These are phyloP conservation scores for Scleroderma bovista DNA, from an alignment of 768 basidiomycete genomes.

Conservation along the genomic window DNA sequence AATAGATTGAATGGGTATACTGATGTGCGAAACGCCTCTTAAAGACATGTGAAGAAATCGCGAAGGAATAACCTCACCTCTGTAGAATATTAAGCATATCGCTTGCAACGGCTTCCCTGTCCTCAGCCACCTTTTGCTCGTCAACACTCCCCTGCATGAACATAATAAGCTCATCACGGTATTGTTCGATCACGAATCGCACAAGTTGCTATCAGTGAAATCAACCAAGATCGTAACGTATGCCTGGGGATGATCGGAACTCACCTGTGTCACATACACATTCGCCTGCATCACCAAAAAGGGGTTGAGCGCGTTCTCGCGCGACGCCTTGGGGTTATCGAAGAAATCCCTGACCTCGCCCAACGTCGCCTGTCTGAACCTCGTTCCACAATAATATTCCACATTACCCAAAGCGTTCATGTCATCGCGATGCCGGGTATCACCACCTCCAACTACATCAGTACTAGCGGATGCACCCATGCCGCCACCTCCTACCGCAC, in stretches of 20 bases:
- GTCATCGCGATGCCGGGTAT: background rate
- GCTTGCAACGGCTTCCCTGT: slow-evolving; percentile 79
- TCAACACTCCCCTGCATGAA: slow-evolving; percentile 62
- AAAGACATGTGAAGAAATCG: slow-evolving; percentile 1
- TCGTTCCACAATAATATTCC: slow-evolving; percentile 49
- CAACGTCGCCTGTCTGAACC: slow-evolving; percentile 78
- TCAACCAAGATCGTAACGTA: background rate
- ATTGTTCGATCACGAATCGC: slow-evolving; percentile 89
- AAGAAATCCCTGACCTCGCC: slow-evolving; percentile 89
- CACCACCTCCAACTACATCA: background rate
- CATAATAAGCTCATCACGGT: slow-evolving; percentile 77
- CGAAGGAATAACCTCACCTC: slow-evolving; percentile 38
- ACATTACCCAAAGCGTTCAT: too few species aligned
- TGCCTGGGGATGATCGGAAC: slow-evolving; percentile 6
- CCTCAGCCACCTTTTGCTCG: slow-evolving; percentile 61
- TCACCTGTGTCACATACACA: slow-evolving; percentile 85
- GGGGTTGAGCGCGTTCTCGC: slow-evolving; percentile 81
- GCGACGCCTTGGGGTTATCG: slow-evolving; percentile 82
- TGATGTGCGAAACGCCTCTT: slow-evolving; percentile 22
- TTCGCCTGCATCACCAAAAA: slow-evolving; percentile 93
- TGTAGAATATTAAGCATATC: slow-evolving; percentile 84
- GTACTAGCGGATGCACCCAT: background rate
- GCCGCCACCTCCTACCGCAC: background rate
- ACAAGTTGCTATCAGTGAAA: slow-evolving; percentile 67
- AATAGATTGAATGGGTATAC: slow-evolving; percentile 90